Conservation (phyloP, 495 filamentous ascomycete genomes). For the Pseudevernia furfuracea region DNA sequence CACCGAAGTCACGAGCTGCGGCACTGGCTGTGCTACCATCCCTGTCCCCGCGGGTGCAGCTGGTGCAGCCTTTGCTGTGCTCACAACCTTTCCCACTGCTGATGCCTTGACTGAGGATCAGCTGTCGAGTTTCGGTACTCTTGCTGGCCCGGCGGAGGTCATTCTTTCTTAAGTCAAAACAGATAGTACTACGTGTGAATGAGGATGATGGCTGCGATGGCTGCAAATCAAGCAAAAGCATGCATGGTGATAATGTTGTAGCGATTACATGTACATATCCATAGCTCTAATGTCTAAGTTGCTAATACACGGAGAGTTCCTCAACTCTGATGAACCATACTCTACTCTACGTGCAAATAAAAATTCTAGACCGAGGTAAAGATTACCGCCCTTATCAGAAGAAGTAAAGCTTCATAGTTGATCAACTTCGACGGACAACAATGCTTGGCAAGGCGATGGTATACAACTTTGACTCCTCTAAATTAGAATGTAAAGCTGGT, state of each 20-base stretch:
- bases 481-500: too few species aligned
- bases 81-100: slow-evolving; percentile 27
- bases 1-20: slow-evolving; percentile 24
- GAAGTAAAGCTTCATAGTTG: too few species aligned
- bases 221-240: background rate
- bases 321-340: too few species aligned
- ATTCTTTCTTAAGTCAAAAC: slow-evolving; percentile 22
- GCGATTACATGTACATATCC: background rate
- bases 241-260: background rate
- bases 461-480: too few species aligned
- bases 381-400: too few species aligned
- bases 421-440: too few species aligned
- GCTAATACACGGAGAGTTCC: background rate
- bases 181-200: background rate
- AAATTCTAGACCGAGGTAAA: too few species aligned
- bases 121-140: slow-evolving; percentile 25
- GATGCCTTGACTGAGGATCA: slow-evolving; percentile 23
- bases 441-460: too few species aligned
- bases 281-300: background rate
- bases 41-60: slow-evolving; percentile 25
- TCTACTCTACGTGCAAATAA: background rate
- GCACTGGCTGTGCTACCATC: slow-evolving; percentile 23
- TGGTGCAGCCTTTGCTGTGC: slow-evolving; percentile 29
- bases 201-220: background rate
- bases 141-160: slow-evolving; percentile 30